Evolutionary conservation across 305 asterid genomes (phyloP), one percentile per base, ranked within the genome.

Genomic region (Nicotiana rustica): DNA sequence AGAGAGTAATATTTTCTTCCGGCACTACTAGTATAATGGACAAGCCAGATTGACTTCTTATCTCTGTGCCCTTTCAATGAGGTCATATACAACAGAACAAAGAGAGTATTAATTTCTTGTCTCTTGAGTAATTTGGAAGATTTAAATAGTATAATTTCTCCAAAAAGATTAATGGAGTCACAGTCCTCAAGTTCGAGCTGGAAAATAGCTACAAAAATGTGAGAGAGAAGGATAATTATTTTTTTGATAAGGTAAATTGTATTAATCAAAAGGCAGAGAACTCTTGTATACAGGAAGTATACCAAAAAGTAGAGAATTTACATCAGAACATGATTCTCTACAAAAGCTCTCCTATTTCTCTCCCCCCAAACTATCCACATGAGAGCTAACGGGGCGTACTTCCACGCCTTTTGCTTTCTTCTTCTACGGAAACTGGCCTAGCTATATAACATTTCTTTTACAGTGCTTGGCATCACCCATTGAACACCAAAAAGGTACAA

Each of bases 11-110:
- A 75, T 75, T 52, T 49, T 17, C 80, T 75, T 75, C 65, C 44
- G 55, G 47, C 29, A 15, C 47, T 25, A 49, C 44, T 52, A 8
- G 55, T 73, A 73, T 73, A 75, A 52, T 52, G 47, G 64, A 49
- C 25, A 75, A 25, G 64, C 47, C 5, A 75, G 52, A 75, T 75
- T 35, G 38, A 75, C 29, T 52, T 75, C 62, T 75, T 75, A 75
- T 75, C 65, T 12, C 5, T 41, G 52, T 47, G 21, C 38, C 41
- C 62, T 47, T 73, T 55, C 62, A 47, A 21, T 73, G 52, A 73
- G 79, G 79, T 73, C 79, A 73, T 47, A 71, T 73, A 73, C 62
- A 47, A 47, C 62, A 73, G 29, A 62, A 47, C 25, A 19, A 73
- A 75, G 55, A 65, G 47, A 29, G 55, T 75, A 52, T 52, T 52